Conservation (phyloP, 768 basidiomycete species). For the Mycena olivaceomarginata region DNA sequence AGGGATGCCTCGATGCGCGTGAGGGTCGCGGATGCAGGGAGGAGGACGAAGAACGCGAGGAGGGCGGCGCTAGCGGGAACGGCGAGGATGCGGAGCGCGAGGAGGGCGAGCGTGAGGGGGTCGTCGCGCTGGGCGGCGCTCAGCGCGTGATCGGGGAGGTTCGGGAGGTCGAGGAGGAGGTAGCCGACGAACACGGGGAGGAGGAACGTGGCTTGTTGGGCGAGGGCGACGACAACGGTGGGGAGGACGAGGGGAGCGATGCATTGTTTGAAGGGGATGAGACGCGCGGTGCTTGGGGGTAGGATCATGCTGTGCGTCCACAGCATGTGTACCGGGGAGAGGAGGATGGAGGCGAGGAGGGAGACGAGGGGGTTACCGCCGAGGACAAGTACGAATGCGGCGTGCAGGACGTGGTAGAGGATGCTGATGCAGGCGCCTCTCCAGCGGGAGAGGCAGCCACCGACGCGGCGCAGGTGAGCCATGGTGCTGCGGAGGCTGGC, state of each 20-base stretch:
- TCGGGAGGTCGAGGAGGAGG: neutral
- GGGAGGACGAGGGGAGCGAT: constrained; percentile 3
- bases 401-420: constrained; percentile 13
- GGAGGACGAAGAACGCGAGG: constrained; percentile 11
- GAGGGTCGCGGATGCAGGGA: constrained; percentile 20
- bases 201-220: constrained; percentile 9
- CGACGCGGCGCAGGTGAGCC: constrained; percentile 19
- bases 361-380: neutral
- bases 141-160: neutral
- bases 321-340: constrained; percentile 21
- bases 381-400: neutral
- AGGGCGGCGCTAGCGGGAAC: neutral
- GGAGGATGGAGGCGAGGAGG: neutral
- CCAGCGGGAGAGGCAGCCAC: constrained; percentile 24
- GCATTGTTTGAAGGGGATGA: constrained; percentile 3
- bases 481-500: constrained; percentile 13
- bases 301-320: constrained; percentile 24
- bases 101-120: constrained; percentile 2
- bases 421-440: constrained; percentile 22
- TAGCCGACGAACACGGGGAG: neutral
- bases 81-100: constrained; percentile 8
- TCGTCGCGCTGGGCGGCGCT: constrained; percentile 4
- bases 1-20: constrained; percentile 22
- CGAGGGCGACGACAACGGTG: constrained; percentile 6
- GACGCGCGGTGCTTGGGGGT: neutral